These are phyloP conservation scores for Xylariaceae sp. DNA, from an alignment of 2,329 filamentous ascomycete genomes.

Conservation along the genomic window DNA sequence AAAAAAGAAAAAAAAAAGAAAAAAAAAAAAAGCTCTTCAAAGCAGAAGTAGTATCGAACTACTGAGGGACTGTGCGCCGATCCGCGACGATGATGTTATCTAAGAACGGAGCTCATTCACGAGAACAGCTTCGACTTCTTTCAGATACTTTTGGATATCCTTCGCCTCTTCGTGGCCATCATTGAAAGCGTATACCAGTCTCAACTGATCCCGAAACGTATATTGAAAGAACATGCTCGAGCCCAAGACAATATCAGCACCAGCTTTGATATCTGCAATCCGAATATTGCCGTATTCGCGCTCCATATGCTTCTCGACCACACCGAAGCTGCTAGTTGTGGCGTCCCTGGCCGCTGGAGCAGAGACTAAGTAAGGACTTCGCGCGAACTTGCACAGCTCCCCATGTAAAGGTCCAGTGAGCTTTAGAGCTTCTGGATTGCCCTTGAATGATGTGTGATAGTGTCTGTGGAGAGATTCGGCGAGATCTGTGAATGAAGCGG, in stretches of 20 bases:
- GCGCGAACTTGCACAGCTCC: constrained; percentile 15
- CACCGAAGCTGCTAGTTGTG: constrained; percentile 26
- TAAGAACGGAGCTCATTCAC: no score
- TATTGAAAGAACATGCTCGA: constrained; percentile 28
- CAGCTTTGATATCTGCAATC: constrained; percentile 21
- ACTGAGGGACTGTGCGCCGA: no score
- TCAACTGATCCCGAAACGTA: constrained; percentile 24
- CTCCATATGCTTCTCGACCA: constrained; percentile 19
- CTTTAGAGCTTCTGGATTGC: constrained; percentile 18
- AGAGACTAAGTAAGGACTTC: constrained; percentile 23
- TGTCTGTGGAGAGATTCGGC: constrained; percentile 16
- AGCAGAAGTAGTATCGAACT: no score
- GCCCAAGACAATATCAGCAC: constrained; percentile 26
- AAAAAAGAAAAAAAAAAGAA: no score
- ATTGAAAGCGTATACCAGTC: constrained; percentile 27
- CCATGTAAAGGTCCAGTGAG: constrained; percentile 20
- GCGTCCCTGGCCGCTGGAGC: constrained; percentile 23
- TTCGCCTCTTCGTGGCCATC: constrained; percentile 22
- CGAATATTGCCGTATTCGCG: constrained; percentile 21
- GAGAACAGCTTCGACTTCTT: constrained; percentile 16
- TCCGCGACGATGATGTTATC: no score
- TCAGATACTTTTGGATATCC: constrained; percentile 20
- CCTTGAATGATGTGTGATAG: constrained; percentile 18
- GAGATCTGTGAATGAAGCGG: constrained; percentile 17
- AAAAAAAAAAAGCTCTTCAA: no score